Percentiles rank a stretch among this genome's conserved stretches.
Evolutionary conservation across 208 protist genomes (phyloP).

Genomic region (Acanthamoeba royreba): DNA sequence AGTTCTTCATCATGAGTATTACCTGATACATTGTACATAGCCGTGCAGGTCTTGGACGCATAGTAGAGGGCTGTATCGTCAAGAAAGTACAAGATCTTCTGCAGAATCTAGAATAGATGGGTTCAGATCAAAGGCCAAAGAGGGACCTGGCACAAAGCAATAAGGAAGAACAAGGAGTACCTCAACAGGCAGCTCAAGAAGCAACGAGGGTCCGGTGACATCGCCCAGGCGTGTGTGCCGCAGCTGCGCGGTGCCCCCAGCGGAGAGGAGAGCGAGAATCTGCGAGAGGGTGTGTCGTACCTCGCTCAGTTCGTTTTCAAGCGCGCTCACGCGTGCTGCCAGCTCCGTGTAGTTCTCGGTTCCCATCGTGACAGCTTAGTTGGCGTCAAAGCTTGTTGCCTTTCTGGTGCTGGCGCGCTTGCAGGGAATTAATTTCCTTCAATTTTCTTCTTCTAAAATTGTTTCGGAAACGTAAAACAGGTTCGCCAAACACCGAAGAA

Average conservation of each 20-base stretch:
- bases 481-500: too few species aligned
- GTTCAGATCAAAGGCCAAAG: not conserved
- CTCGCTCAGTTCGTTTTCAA: not conserved
- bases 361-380: too few species aligned
- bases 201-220: not conserved
- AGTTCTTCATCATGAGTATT: not conserved
- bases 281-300: not conserved
- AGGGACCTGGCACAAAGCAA: not conserved
- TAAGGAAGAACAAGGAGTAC: not conserved
- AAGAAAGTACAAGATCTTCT: not conserved
- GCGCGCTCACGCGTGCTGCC: not conserved
- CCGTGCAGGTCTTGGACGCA: not conserved
- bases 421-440: too few species aligned
- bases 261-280: not conserved
- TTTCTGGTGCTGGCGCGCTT: too few species aligned
- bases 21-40: not conserved
- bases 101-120: not conserved
- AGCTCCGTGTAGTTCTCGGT: too few species aligned
- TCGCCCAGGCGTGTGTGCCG: too few species aligned
- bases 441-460: too few species aligned
- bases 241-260: not conserved
- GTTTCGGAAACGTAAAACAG: too few species aligned
- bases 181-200: not conserved
- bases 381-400: too few species aligned
- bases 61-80: not conserved